phyloP scores from a whole-genome alignment of 768 basidiomycete species.

The Auriculariales sp. region DNA sequence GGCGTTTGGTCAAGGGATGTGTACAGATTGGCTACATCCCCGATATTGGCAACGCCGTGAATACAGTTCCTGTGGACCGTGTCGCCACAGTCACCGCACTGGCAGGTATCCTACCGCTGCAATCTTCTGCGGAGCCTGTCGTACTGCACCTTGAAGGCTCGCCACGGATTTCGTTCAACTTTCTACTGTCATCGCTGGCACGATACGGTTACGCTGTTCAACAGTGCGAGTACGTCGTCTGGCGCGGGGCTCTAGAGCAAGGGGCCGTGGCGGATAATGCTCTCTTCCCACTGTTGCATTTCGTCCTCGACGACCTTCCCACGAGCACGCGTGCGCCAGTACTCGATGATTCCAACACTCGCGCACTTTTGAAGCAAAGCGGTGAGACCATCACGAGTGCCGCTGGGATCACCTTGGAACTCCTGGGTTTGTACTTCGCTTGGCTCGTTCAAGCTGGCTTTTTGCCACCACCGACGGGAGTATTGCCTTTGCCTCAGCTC shows the following conservation, averaged over 20 bases:
- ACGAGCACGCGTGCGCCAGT: slow-evolving; percentile 91
- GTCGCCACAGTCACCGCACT: slow-evolving; percentile 73
- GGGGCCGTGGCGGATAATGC: slow-evolving; percentile 96
- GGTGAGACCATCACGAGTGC: slow-evolving; percentile 41
- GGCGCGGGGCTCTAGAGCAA: slow-evolving; percentile 85
- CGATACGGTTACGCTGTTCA: slow-evolving; percentile 69
- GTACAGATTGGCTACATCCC: slow-evolving; percentile 92
- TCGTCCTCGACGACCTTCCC: slow-evolving; percentile 92
- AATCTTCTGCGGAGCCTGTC: slow-evolving; percentile 17
- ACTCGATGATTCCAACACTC: slow-evolving; percentile 75
- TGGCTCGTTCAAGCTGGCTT: slow-evolving; percentile 86
- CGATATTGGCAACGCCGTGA: slow-evolving; percentile 95
- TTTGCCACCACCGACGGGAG: slow-evolving; percentile 36
- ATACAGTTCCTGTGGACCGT: slow-evolving; percentile 96
- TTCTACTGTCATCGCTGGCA: slow-evolving; percentile 55
- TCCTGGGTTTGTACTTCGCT: slow-evolving; percentile 80
- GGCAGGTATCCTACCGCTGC: slow-evolving; percentile 48
- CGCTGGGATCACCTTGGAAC: slow-evolving; percentile 26
- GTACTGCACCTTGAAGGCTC: slow-evolving; percentile 78
- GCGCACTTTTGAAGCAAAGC: slow-evolving; percentile 38
- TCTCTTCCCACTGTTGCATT: slow-evolving; percentile 90
- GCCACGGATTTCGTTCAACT: slow-evolving; percentile 82
- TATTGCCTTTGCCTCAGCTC: slow-evolving; percentile 2
- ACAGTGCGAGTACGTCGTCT: slow-evolving; percentile 77
- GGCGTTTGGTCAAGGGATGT: slow-evolving; percentile 97